Base-by-base conservation (phyloP, 805 yeast species). In the Starmerella vitae region DNA sequence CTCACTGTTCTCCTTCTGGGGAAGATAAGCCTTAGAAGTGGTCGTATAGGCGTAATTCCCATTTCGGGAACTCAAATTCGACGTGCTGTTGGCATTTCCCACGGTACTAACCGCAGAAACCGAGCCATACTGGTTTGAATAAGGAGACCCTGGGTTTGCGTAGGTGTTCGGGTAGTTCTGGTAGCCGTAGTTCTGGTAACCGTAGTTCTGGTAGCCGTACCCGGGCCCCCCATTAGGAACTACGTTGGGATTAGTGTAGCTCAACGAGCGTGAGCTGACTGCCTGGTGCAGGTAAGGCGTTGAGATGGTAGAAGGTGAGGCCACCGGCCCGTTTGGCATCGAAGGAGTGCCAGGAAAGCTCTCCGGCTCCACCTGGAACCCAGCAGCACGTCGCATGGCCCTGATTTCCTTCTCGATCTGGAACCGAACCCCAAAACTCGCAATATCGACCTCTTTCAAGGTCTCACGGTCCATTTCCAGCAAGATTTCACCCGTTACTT, bases 341-440 rank as follows among this genome's bases (percentile, higher is more conserved):
- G 43, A 40, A 13, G 39, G 41, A n/a, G 30, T 21, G 29, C 26
- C 36, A 19, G 45, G 39, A 17, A 39, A 31, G 20, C 19, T 30
- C 10, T 18, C 20, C 27, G 15, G 12, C 26, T 32, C 20, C 27
- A 28, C 13, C 8, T 32, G 24, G 32, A 35, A 22, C 20, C 44
- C 47, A 10, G 33, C 32, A 10, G 33, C 12, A 25, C 31, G 39
- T 12, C 47, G 35, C 10, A 43, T 33, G 20, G 14, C 71, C 56
- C 83, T 93, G 51, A 91, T 88, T 56, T 83, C 94, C 55, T 84
- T 85, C 59, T 74, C 77, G 34, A 91, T 73, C 57, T 86, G 95
- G 60, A 85, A 91, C 47, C 99, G 70, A 0, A 95, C 86, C 20
- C 99, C 99, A 63, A 91, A 91, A 3, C 94, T 81, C 35, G 74